Percentiles rank a stretch among this genome's conserved stretches.
These are phyloP conservation scores for Noccaea caerulescens DNA, from an alignment of 345 rosid species.

Conservation along the genomic window DNA sequence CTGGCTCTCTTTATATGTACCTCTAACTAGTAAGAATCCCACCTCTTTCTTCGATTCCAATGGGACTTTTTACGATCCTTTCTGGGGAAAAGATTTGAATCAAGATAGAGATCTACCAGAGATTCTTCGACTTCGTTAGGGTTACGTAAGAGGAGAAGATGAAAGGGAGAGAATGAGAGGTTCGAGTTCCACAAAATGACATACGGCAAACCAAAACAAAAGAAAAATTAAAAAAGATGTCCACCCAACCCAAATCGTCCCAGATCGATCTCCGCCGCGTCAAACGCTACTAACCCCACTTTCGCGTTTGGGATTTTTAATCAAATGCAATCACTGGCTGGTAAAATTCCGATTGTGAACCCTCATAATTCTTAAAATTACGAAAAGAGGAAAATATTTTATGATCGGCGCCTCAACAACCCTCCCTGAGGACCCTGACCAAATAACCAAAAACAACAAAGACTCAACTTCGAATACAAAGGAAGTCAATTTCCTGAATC, in stretches of 20 bases:
- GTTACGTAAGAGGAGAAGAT: slow-evolving; percentile 36
- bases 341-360: background rate
- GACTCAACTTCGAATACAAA: background rate
- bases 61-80: slow-evolving; percentile 11
- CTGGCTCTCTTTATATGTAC: slow-evolving; percentile 5
- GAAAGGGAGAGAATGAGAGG: slow-evolving; percentile 33
- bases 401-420: background rate
- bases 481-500: slow-evolving; percentile 20
- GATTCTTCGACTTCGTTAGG: slow-evolving; percentile 41
- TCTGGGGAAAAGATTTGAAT: slow-evolving; percentile 18
- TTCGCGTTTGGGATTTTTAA: background rate
- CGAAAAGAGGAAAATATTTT: background rate
- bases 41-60: slow-evolving; percentile 31
- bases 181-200: slow-evolving; percentile 40
- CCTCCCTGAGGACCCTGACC: background rate
- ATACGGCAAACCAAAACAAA: background rate
- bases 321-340: slow-evolving; percentile 10
- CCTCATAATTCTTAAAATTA: slow-evolving; percentile 1
- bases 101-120: slow-evolving; percentile 37
- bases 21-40: slow-evolving; percentile 1
- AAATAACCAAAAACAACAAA: background rate
- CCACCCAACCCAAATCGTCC: slow-evolving; percentile 24
- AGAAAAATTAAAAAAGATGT: slow-evolving; percentile 4
- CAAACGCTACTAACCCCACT: slow-evolving; percentile 34
- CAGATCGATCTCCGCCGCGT: slow-evolving; percentile 41